Conservation (phyloP, 2,329 filamentous ascomycete species). For the Alternaria gaisen region DNA sequence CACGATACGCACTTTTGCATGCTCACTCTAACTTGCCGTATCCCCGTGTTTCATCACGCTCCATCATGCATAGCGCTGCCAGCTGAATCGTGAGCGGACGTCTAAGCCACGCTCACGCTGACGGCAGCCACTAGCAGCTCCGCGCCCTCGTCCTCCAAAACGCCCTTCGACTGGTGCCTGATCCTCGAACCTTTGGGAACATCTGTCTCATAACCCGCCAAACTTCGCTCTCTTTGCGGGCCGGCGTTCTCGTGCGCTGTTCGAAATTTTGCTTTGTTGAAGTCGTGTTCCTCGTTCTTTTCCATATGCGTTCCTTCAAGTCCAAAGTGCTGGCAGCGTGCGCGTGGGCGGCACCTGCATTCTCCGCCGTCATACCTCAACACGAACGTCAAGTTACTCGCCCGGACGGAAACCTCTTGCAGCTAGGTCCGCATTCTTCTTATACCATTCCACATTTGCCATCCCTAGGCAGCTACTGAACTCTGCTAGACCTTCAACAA, state of each 20-base stretch:
- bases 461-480: constrained; percentile 47
- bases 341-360: constrained; percentile 39
- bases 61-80: constrained; percentile 23
- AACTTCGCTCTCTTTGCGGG: constrained; percentile 29
- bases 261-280: constrained; percentile 8
- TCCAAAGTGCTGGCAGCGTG: constrained; percentile 43
- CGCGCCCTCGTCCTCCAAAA: constrained; percentile 20
- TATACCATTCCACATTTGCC: constrained; percentile 33
- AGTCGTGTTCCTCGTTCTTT: constrained; percentile 17
- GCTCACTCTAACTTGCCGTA: constrained; percentile 1
- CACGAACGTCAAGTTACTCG: constrained; percentile 23
- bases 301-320: constrained; percentile 45
- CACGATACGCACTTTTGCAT: neutral
- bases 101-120: constrained; percentile 41
- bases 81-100: constrained; percentile 32
- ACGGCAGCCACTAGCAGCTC: constrained; percentile 21
- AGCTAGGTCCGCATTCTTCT: constrained; percentile 41
- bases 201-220: constrained; percentile 29
- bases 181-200: constrained; percentile 28
- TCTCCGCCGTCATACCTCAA: constrained; percentile 40
- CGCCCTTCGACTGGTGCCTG: constrained; percentile 46
- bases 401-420: constrained; percentile 34
- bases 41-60: constrained; percentile 26
- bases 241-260: constrained; percentile 17
- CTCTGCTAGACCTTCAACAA: constrained; percentile 41